Evolutionary conservation across 345 rosid species (phyloP).

Genomic region (Raphanus raphanistrum): DNA sequence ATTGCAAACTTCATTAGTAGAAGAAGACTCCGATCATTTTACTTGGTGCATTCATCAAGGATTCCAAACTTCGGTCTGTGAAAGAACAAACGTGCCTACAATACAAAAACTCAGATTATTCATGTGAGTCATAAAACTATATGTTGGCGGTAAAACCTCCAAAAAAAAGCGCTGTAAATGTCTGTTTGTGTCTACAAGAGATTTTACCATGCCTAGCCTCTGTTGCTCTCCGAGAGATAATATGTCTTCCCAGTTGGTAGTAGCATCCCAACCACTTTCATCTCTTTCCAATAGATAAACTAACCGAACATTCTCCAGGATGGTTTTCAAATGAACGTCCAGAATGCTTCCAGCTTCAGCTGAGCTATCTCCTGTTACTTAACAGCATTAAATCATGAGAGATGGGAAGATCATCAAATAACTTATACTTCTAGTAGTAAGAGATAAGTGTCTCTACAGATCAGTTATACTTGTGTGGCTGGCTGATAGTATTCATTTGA

Average conservation of each 20-base stretch:
- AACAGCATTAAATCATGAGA: not conserved
- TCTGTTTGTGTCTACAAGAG: not conserved
- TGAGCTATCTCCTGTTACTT: slow-evolving; percentile 47
- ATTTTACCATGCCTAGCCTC: slow-evolving; percentile 90
- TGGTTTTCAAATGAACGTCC: slow-evolving; percentile 61
- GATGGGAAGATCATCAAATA: slow-evolving; percentile 8
- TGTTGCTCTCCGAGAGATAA: slow-evolving; percentile 99
- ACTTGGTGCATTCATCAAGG: slow-evolving; percentile 99
- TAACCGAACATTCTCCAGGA: slow-evolving; percentile 77
- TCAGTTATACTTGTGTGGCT: not conserved
- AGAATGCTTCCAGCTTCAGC: slow-evolving; percentile 44
- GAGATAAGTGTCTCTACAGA: not conserved
- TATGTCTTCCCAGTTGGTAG: slow-evolving; percentile 81
- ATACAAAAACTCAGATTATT: slow-evolving; percentile 16
- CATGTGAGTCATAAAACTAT: not conserved
- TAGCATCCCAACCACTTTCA: slow-evolving; percentile 83
- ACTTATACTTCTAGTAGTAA: slow-evolving; percentile 9
- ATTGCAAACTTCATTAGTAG: not conserved
- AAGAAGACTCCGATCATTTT: slow-evolving; percentile 31
- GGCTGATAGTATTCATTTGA: not conserved
- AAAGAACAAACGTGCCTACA: slow-evolving; percentile 90
- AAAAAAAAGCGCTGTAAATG: not conserved
- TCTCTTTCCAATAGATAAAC: slow-evolving; percentile 88
- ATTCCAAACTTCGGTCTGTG: slow-evolving; percentile 90
- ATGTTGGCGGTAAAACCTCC: not conserved